Conservation (phyloP, 129 eudicot genomes). For the Flaveria bidentis region DNA sequence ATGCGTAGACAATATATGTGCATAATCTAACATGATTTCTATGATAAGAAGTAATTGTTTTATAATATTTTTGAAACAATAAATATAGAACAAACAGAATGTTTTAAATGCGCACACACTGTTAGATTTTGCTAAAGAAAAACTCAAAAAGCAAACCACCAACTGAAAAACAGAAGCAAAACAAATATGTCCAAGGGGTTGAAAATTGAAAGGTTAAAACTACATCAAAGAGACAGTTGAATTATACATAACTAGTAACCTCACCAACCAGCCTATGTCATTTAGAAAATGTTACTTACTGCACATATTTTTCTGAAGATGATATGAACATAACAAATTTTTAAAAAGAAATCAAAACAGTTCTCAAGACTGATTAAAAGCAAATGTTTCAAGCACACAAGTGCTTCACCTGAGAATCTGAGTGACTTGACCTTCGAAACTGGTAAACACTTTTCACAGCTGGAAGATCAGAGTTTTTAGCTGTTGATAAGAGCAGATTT, state of each 20-base stretch:
- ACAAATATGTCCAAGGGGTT: slow-evolving; percentile 18
- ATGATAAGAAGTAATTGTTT: too few relatives aligned
- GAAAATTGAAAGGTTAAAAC: neutral
- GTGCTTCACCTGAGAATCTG: slow-evolving; percentile 16
- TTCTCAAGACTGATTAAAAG: slow-evolving; percentile 13
- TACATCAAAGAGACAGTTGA: slow-evolving; percentile 20
- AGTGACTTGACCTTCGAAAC: slow-evolving; percentile 16
- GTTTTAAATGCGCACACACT: neutral
- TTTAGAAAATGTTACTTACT: slow-evolving; percentile 26
- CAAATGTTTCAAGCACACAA: neutral
- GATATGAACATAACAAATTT: slow-evolving; percentile 19
- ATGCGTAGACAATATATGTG: neutral
- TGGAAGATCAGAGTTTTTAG: neutral
- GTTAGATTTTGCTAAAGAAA: neutral
- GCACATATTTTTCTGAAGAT: slow-evolving; percentile 9
- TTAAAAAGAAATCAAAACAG: neutral
- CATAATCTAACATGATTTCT: neutral
- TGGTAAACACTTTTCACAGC: slow-evolving; percentile 16
- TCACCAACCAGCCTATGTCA: slow-evolving; percentile 3
- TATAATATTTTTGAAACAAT: neutral
- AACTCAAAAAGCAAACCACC: neutral
- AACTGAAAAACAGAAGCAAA: slow-evolving; percentile 12
- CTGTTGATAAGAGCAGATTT: slow-evolving; percentile 10
- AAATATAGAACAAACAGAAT: neutral
- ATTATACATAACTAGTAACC: neutral